phyloP scores from a whole-genome alignment of 441 rosid genomes.

The Daphne laureola region DNA sequence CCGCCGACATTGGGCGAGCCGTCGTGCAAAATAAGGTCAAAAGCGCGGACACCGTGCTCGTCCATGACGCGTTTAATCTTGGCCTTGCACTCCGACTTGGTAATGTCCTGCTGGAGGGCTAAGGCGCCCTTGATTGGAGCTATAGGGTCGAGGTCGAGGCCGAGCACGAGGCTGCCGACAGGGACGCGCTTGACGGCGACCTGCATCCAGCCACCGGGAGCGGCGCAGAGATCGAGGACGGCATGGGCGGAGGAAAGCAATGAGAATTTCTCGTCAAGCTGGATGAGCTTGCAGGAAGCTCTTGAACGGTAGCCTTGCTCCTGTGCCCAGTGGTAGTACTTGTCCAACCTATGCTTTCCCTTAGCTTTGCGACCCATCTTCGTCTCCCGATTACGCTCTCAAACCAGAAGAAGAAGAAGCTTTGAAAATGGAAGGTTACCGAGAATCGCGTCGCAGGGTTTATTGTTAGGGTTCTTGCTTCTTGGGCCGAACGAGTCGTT shows the following conservation, averaged over 20 bases:
- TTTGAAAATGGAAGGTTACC: not conserved
- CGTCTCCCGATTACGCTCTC: not conserved
- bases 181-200: slow-evolving; percentile 80
- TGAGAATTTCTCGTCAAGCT: slow-evolving; percentile 64
- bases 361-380: slow-evolving; percentile 62
- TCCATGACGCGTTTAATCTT: slow-evolving; percentile 56
- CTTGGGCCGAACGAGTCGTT: not conserved
- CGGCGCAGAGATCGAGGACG: slow-evolving; percentile 92
- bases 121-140: slow-evolving; percentile 61
- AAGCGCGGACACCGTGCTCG: slow-evolving; percentile 49
- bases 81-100: slow-evolving; percentile 58
- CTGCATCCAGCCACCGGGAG: slow-evolving; percentile 97
- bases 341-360: slow-evolving; percentile 81
- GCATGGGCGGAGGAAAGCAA: slow-evolving; percentile 58
- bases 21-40: slow-evolving; percentile 76
- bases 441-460: slow-evolving; percentile 11
- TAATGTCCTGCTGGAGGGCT: slow-evolving; percentile 70
- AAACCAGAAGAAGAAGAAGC: not conserved
- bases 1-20: slow-evolving; percentile 95
- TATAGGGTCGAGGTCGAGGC: slow-evolving; percentile 75
- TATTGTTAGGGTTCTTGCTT: not conserved
- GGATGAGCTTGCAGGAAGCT: slow-evolving; percentile 83
- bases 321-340: slow-evolving; percentile 68
- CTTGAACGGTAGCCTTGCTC: slow-evolving; percentile 93
- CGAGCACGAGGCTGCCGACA: slow-evolving; percentile 80